Percentiles rank a stretch among this genome's conserved stretches.
Conservation (phyloP, 2,329 filamentous ascomycete genomes). For the Microsporum audouinii region DNA sequence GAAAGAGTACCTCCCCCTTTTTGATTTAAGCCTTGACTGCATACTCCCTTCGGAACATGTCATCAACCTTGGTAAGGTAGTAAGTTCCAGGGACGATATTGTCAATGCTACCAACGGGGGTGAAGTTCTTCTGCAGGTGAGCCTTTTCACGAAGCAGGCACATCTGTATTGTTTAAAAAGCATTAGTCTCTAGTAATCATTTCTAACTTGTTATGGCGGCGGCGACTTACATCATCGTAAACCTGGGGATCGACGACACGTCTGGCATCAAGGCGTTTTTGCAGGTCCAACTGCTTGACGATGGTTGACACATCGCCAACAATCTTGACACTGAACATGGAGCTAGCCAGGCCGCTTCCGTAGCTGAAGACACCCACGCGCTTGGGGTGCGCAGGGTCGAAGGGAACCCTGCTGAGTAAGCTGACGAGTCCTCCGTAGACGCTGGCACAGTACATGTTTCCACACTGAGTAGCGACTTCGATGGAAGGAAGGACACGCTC, state of each 20-base stretch:
- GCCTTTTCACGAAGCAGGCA: constrained; percentile 72
- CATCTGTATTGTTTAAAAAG: constrained; percentile 42
- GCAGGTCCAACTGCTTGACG: constrained; percentile 56
- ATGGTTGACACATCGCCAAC: constrained; percentile 59
- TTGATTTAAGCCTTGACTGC: constrained; percentile 48
- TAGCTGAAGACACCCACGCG: constrained; percentile 68
- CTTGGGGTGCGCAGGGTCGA: constrained; percentile 57
- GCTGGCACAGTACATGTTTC: constrained; percentile 53
- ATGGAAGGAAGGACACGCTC: constrained; percentile 64
- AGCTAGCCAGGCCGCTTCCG: constrained; percentile 64
- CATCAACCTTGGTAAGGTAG: constrained; percentile 69
- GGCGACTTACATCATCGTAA: constrained; percentile 57
- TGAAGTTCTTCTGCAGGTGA: constrained; percentile 70
- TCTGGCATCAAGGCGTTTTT: constrained; percentile 55
- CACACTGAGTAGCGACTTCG: constrained; percentile 64
- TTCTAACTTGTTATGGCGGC: neutral
- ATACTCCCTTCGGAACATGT: constrained; percentile 77
- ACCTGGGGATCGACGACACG: constrained; percentile 56
- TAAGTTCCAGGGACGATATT: constrained; percentile 58
- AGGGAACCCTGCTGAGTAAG: constrained; percentile 53
- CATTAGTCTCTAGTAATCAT: neutral
- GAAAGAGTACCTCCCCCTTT: neutral
- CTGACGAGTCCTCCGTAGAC: constrained; percentile 47
- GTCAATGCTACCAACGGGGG: constrained; percentile 53
- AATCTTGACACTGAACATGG: constrained; percentile 56